Evolutionary conservation across 75 land plant species (phyloP), one percentile per base, ranked within the genome.

Genomic region (Chamaecyparis obtusa): DNA sequence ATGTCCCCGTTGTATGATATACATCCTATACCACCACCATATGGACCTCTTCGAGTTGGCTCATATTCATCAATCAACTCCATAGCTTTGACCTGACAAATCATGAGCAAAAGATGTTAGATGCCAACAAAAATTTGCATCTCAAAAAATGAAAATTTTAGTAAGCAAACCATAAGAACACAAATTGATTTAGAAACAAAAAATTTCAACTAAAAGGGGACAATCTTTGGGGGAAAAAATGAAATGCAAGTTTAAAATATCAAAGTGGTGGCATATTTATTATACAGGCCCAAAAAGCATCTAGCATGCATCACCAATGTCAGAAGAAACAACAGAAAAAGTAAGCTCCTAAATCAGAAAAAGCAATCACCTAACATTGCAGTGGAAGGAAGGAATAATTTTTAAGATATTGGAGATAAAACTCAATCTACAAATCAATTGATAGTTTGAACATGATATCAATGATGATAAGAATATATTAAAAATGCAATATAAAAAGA

Each of bases 11-110:
- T 85, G 85, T 95, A 98, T 19, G 99, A 98, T 71, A 98, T 87
- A 51, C 92, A 91, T 11, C 99, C 99, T 85, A 98, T 97, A 6
- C 99, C 99, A 87, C 99, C 99, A 89, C 99, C 95, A 78, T 98
- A 98, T 0, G 99, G 99, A 3, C 99, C 99, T 32, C 99, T 93
- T 84, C 99, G 92, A 9, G 96, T 95, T 44, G 92, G 93, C 87
- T 98, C 99, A 33, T 97, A 85, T 90, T 95, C 82, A 89, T 98
- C 99, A 69, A 98, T 98, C 89, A 98, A 90, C 86, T 98, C 97
- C 99, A 98, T 98, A 56, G 99, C 99, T 87, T 93, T 98, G 77
- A 98, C 99, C 99, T 98, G 91, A 44, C n/a, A 87, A 39, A 72
- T 83, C 49, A 3, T 81, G 1, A 46, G 48, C 83, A 81, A 46